Evolutionary conservation across 108 stramenopile species (phyloP).

Genomic region (Cyclostephanos tholiformis): DNA sequence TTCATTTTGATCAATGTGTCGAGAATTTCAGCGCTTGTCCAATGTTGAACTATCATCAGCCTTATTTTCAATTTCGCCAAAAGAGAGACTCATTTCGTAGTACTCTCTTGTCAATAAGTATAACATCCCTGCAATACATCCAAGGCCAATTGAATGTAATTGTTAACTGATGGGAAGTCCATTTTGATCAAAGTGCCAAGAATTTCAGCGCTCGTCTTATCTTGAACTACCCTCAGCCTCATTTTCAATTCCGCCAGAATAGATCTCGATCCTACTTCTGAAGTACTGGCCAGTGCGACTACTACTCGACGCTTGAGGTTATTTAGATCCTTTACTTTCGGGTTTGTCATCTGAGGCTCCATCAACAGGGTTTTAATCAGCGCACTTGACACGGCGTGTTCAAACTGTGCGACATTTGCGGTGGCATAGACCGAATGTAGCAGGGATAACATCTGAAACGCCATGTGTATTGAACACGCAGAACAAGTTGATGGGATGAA

Average conservation of each 20-base stretch:
- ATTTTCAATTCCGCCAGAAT: conserved; percentile 57
- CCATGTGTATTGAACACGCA: conserved; percentile 50
- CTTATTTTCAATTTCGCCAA: conserved; percentile 51
- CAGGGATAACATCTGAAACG: conserved; percentile 53
- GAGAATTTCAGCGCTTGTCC: conserved; percentile 62
- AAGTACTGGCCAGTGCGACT: conserved; percentile 63
- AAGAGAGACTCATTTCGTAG: too few species aligned
- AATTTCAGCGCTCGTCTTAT: conserved; percentile 64
- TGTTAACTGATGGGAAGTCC: conserved; percentile 47
- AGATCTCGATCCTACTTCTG: conserved; percentile 53
- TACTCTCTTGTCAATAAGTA: too few species aligned
- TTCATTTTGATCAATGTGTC: conserved; percentile 61
- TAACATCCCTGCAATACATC: conserved; percentile 8
- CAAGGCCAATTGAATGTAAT: conserved; percentile 64
- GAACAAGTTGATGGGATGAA: conserved; percentile 74
- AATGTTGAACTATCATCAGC: conserved; percentile 56
- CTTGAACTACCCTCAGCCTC: conserved; percentile 53
- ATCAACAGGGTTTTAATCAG: conserved; percentile 51
- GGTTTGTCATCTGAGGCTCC: conserved; percentile 42
- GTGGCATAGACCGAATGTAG: conserved; percentile 46
- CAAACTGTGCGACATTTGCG: conserved; percentile 36
- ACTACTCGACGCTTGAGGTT: conserved; percentile 56
- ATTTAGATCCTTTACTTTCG: conserved; percentile 28
- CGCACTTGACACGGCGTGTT: conserved; percentile 35
- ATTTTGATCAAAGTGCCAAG: conserved; percentile 64